A percentile compares a stretch with the other conserved stretches of the same genome.
Evolutionary conservation across 306 rosid genomes (phyloP).

Genomic region (Chamaecrista fasciculata): DNA sequence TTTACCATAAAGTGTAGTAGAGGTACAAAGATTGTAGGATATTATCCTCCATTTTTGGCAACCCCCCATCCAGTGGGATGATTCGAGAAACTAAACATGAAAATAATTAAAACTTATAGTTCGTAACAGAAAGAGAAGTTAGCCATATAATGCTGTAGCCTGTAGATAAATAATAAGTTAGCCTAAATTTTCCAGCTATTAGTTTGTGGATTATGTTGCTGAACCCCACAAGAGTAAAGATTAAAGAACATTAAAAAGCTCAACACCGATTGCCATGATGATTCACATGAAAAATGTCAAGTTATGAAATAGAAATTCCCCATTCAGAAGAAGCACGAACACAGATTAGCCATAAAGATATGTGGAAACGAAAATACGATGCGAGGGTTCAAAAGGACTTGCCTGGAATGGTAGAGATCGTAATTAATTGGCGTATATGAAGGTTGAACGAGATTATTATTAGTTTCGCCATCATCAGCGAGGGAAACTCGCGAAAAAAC

Average conservation of each 20-base stretch:
- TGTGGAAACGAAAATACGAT: not conserved
- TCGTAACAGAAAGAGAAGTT: not conserved
- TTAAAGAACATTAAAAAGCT: not conserved
- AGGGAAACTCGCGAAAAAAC: constrained; percentile 41
- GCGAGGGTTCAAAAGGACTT: not conserved
- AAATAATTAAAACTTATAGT: constrained; percentile 13
- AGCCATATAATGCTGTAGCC: too few relatives aligned
- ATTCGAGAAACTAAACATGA: not conserved
- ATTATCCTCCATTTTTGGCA: not conserved
- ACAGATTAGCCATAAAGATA: not conserved
- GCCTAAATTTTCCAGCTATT: not conserved
- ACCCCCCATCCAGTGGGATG: not conserved
- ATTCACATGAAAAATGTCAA: not conserved
- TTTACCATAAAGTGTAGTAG: not conserved
- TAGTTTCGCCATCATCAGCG: constrained; percentile 40
- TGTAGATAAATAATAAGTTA: constrained; percentile 1
- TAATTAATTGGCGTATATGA: constrained; percentile 54
- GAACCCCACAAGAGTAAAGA: not conserved
- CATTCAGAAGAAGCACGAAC: constrained; percentile 6
- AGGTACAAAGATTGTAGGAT: not conserved
- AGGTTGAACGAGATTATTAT: constrained; percentile 38
- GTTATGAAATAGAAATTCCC: not conserved
- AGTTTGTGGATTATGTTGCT: constrained; percentile 7
- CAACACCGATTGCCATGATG: constrained; percentile 3
- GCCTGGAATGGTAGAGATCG: constrained; percentile 96